Conservation (phyloP, 305 asterid genomes). For the Rubia peregrina region DNA sequence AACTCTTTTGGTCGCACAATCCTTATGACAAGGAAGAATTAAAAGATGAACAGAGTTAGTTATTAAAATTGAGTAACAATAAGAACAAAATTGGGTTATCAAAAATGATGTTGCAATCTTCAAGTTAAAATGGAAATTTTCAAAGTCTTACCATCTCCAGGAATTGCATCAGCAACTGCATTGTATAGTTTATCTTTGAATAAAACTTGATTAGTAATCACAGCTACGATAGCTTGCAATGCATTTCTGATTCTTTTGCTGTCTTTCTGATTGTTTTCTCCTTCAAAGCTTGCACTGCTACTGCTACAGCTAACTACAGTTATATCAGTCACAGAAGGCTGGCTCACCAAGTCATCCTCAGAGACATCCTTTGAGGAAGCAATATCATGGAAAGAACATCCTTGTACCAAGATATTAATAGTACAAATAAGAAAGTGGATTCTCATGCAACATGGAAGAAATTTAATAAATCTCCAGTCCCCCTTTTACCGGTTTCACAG, state of each 20-base stretch:
- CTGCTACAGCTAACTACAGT: slow-evolving; percentile 66
- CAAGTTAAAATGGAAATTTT: slow-evolving; percentile 5
- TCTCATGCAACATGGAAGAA: background rate
- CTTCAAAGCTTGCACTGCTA: slow-evolving; percentile 24
- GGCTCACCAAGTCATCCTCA: slow-evolving; percentile 57
- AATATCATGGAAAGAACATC: slow-evolving; percentile 50
- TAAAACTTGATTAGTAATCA: slow-evolving; percentile 46
- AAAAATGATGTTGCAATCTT: slow-evolving; percentile 10
- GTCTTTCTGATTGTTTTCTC: slow-evolving; percentile 35
- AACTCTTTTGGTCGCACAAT: slow-evolving; percentile 42
- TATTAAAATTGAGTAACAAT: background rate
- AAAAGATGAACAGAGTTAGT: slow-evolving; percentile 1
- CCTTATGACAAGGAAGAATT: slow-evolving; percentile 35
- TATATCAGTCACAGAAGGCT: slow-evolving; percentile 73
- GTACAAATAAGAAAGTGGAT: slow-evolving; percentile 14
- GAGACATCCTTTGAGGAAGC: slow-evolving; percentile 44
- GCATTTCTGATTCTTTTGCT: slow-evolving; percentile 37
- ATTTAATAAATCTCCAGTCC: background rate
- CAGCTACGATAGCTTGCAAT: slow-evolving; percentile 41
- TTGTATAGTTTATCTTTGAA: slow-evolving; percentile 46
- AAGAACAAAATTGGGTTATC: background rate
- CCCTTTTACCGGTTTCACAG: background rate
- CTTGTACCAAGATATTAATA: slow-evolving; percentile 40
- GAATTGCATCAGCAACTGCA: slow-evolving; percentile 36
- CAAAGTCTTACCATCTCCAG: slow-evolving; percentile 55